A percentile compares a stretch with the other conserved stretches of the same genome.
phyloP scores from a whole-genome alignment of 495 filamentous ascomycete species.

The Neurospora terricola region DNA sequence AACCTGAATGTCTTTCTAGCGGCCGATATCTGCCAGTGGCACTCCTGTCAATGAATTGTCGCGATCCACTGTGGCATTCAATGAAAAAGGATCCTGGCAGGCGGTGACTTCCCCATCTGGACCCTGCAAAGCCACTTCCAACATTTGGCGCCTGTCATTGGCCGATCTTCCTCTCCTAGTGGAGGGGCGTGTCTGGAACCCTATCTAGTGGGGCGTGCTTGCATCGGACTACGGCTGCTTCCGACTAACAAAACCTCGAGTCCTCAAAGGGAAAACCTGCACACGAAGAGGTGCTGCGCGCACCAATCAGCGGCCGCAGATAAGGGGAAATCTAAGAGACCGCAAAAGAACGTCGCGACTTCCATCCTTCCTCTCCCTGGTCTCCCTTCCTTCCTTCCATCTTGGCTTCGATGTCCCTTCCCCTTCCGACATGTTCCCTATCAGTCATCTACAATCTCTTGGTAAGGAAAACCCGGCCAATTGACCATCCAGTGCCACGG shows the following conservation, averaged over 20 bases:
- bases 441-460: not conserved
- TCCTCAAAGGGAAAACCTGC: not conserved
- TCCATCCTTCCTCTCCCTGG: not conserved
- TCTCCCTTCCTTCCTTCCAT: not conserved
- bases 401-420: not conserved
- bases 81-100: not conserved
- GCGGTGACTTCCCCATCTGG: not conserved
- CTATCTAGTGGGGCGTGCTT: constrained; percentile 2
- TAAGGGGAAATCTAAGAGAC: constrained; percentile 1
- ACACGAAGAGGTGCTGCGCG: not conserved
- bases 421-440: not conserved
- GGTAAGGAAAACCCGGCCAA: not conserved
- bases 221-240: constrained; percentile 6
- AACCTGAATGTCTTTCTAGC: too few species aligned
- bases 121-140: not conserved
- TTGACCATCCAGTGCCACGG: not conserved
- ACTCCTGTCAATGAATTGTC: not conserved
- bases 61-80: not conserved
- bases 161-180: not conserved
- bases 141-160: too few species aligned
- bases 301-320: constrained; percentile 5
- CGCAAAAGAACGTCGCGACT: not conserved
- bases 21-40: constrained; percentile 8
- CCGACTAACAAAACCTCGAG: not conserved
- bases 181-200: constrained; percentile 3